Evolutionary conservation across 805 yeast species (phyloP), one percentile per base, ranked within the genome.

Genomic region (Cyberlindnera samutprakarnensis): DNA sequence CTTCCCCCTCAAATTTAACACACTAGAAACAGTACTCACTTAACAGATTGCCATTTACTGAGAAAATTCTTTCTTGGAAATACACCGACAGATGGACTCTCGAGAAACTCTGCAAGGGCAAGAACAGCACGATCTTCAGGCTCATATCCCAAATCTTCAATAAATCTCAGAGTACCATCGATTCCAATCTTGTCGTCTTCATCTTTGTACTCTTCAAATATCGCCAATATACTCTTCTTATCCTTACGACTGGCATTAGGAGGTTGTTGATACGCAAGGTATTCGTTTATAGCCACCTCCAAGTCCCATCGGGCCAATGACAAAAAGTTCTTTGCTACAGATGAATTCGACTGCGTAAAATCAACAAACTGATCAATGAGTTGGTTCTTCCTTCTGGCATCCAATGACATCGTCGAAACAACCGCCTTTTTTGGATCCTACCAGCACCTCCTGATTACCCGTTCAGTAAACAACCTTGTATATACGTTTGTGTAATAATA

Each of bases 111-210:
- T 0, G 92, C 85, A 9, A 90, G 53, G 1, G 82, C 75, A 27
- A 90, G 61, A 3, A 85, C 78, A 6, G 64, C 69, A 7, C 74
- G 64, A 49, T 88, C 87, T 43, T 90, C 97, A 1, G 87, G 79
- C 11, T 74, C 74, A 23, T 79, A 64, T 0, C 71, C 76, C 28
- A 90, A 57, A 44, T 79, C 95, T 12, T 64, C 65, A 15, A 90
- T 59, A 45, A 78, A 84, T 24, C 50, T 43, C 8, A 88, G 53
- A 0, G 96, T 80, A 0, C 95, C 96, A 36, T 85, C 92, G 8
- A 83, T 64, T 17, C 77, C 90, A 23, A 87, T 83, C 10, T 59
- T 53, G 12, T 44, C 43, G 1, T 28, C 17, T 2, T 37, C 30
- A 12, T 49, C 56, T 27, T 42, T 44, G 38, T 51, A 51, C 14